A percentile compares a stretch with the other conserved stretches of the same genome.
Evolutionary conservation across 306 rosid species (phyloP).

Genomic region (Fagus crenata): DNA sequence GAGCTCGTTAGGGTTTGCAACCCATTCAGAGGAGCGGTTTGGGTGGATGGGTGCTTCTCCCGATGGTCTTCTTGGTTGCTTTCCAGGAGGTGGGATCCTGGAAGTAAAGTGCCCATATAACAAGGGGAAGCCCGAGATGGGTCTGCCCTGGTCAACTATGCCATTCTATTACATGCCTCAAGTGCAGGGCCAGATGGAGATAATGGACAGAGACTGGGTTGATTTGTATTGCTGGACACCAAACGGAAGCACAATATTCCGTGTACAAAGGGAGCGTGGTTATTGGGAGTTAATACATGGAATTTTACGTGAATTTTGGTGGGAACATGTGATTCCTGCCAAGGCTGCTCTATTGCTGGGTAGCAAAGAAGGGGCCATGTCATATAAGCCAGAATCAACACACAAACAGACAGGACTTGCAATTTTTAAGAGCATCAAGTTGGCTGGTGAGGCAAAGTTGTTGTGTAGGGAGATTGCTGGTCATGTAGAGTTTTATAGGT

Average conservation of each 20-base stretch:
- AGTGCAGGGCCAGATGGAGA: conserved; percentile 94
- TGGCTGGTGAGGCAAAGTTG: conserved; percentile 74
- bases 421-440: conserved; percentile 61
- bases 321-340: conserved; percentile 93
- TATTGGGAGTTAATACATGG: conserved; percentile 80
- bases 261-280: conserved; percentile 56
- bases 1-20: conserved; percentile 67
- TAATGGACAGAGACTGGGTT: conserved; percentile 87
- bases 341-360: conserved; percentile 67
- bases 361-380: conserved; percentile 49
- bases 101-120: conserved; percentile 97
- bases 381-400: conserved; percentile 61
- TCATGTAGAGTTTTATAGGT: conserved; percentile 63
- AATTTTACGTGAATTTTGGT: conserved; percentile 85
- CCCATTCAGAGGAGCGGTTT: conserved; percentile 54
- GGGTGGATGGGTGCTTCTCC: conserved; percentile 98
- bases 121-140: conserved; percentile 91
- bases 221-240: conserved; percentile 93
- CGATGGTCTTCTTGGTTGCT: conserved; percentile 76
- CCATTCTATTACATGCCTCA: conserved; percentile 99
- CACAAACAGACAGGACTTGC: conserved; percentile 78
- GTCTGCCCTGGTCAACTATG: conserved; percentile 76
- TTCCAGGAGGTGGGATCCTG: conserved; percentile 65
- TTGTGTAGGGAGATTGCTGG: conserved; percentile 81
- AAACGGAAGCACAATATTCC: conserved; percentile 88